Base-by-base conservation (phyloP, 176 grass and related monocot genomes). In the Metroxylon sagu region DNA sequence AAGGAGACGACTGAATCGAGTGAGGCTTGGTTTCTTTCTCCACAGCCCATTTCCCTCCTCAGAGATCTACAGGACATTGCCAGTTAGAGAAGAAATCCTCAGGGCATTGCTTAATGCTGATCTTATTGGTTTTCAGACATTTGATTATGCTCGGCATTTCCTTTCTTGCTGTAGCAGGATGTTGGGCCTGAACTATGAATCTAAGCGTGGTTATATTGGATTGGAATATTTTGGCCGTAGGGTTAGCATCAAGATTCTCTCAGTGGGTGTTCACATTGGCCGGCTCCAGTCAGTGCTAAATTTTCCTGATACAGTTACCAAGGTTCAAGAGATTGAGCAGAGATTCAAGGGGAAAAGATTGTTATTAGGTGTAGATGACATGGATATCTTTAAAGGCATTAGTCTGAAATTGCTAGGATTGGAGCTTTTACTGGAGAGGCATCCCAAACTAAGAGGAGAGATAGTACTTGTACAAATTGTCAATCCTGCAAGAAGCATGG, bases 81-180 rank as follows among this genome's bases (percentile, higher is more conserved):
- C 86, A 29, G 91, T 96, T 56, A 87, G 91, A 68, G 91, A 90
- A 55, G 91, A 96, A 72, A 96, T 96, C 58, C 59, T 96, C 52
- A 90, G 85, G 70, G 76, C 83, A 4, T 77, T 96, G 71, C 77
- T 96, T 51, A 96, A 96, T 72, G 80, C 86, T 25, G 91, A 96
- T 85, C 74, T 96, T 49, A 96, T 96, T 77, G 86, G 91, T 57
- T 96, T 96, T 65, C 91, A 96, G 71, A 96, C 86, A 68, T 90
- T 84, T 74, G 91, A 96, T 62, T 96, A 96, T 77, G 86, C 91
- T 18, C 79, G 86, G 15, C 83, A 96, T 71, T 96, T 96, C 71
- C 71, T 96, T 52, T 90, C 91, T 60, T 96, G 83, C 65, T 96
- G 91, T 54, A 90, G 86, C 57, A 89, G 80, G 79, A 87, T 87